Evolutionary conservation across 768 basidiomycete genomes (phyloP), one percentile per base, ranked within the genome.

Genomic region (Strobilomyces confusus): DNA sequence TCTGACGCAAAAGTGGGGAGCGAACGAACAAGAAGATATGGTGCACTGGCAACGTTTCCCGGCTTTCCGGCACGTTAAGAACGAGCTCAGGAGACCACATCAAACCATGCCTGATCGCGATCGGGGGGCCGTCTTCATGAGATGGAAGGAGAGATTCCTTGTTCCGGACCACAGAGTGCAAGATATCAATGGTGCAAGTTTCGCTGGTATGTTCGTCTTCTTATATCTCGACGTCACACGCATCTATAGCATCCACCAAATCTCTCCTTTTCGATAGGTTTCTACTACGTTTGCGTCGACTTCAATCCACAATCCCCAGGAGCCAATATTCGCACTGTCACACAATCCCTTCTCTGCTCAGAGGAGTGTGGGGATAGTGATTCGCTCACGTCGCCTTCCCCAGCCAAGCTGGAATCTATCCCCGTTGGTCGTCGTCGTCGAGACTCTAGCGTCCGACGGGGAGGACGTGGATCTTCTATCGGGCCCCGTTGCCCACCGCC

Each of bases 81-180:
- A 80, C 55, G 90, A 95, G 63, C 79, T 94, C 57, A 81, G 85
- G 66, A 77, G 81, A 64, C 92, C 92, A 0, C 79, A 84, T 56
- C 63, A 91, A 69, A 91, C 89, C 38, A 85, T 95, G 64, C 73
- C 81, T 43, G 87, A 89, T 63, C 77, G 86, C 38, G 85, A 88
- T 62, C 80, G 87, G 45, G 86, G 87, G 1, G 87, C 87, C 23
- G 83, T 94, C 29, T 98, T 98, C 68, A 92, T 98, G 87, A 78
- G 95, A 56, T 95, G 93, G 89, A 98, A 98, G 72, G 95, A 98
- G 72, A 78, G 86, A 63, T 98, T 97, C 71, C 75, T 98, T 49
- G 90, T 98, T n/a, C 94, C 94, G 3, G 91, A 95, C 69, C 91
- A 95, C 72, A 82, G 86, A 54, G 90, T 95, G 29, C 85, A 90